Percentiles rank a stretch among this genome's conserved stretches.
phyloP scores from a whole-genome alignment of 345 rosid species.

The Linum lewisii region DNA sequence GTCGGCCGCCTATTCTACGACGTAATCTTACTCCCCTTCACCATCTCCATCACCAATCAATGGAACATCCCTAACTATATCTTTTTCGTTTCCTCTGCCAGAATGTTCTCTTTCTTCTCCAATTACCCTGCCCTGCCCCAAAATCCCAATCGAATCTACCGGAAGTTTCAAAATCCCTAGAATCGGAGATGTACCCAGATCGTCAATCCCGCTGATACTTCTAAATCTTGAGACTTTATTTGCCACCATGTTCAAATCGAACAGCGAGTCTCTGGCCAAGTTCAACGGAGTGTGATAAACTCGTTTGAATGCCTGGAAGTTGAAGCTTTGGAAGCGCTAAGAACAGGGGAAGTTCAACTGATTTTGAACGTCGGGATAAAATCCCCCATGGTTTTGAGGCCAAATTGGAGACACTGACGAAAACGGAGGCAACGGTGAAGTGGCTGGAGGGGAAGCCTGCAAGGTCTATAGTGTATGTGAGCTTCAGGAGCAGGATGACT shows the following conservation, averaged over 20 bases:
- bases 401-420: too few species aligned
- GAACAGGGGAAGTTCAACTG: neutral
- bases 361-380: too few species aligned
- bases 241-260: neutral
- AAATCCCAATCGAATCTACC: neutral
- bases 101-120: slow-evolving; percentile 27
- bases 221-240: neutral
- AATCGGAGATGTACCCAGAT: neutral
- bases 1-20: slow-evolving; percentile 25
- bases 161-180: neutral
- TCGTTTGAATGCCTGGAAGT: neutral
- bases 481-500: neutral
- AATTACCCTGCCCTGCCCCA: neutral
- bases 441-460: neutral
- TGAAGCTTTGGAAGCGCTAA: neutral
- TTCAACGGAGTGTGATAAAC: neutral
- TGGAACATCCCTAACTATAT: slow-evolving; percentile 26
- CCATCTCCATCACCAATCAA: slow-evolving; percentile 20
- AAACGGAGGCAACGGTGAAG: neutral
- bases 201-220: neutral
- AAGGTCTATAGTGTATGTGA: neutral
- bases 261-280: neutral
- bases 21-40: slow-evolving; percentile 26
- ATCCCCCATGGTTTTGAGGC: too few species aligned
- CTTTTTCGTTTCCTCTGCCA: slow-evolving; percentile 36